Evolutionary conservation across 495 filamentous ascomycete species (phyloP).

Genomic region (Cudoniella acicularis): DNA sequence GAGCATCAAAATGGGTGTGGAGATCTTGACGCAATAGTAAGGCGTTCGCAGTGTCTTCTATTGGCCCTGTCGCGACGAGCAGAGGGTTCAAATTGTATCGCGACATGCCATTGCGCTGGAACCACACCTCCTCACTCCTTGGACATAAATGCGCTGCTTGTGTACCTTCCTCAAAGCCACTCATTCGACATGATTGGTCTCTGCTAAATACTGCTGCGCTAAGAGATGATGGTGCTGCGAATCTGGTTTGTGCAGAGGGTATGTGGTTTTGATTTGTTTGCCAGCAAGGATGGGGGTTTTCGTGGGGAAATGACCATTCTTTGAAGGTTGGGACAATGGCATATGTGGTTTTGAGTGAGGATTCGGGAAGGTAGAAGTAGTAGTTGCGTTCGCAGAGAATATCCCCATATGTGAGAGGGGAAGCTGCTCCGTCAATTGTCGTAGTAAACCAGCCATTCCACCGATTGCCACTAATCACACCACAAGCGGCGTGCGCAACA

Average conservation of each 20-base stretch:
- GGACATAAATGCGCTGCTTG: background rate
- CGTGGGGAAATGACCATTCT: constrained; percentile 1
- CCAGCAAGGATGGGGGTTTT: background rate
- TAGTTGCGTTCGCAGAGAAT: constrained; percentile 7
- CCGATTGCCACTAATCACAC: constrained; percentile 3
- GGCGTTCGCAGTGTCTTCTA: background rate
- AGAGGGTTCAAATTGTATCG: background rate
- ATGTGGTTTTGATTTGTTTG: constrained; percentile 3
- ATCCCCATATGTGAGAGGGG: constrained; percentile 1
- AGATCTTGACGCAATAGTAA: background rate
- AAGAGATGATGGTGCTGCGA: constrained; percentile 1
- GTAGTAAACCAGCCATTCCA: constrained; percentile 6
- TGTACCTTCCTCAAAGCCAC: background rate
- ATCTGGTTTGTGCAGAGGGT: background rate
- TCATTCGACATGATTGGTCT: background rate
- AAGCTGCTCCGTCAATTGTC: background rate
- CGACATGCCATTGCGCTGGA: background rate
- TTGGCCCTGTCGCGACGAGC: background rate
- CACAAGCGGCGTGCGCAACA: constrained; percentile 1
- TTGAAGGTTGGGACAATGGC: constrained; percentile 7
- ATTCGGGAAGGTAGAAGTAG: constrained; percentile 7
- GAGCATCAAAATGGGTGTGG: background rate
- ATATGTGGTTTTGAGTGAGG: background rate
- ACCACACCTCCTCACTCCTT: constrained; percentile 1
- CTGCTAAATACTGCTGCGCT: background rate